These are phyloP conservation scores for Hygrophila difformis DNA, from an alignment of 257 asterid species.

Conservation along the genomic window DNA sequence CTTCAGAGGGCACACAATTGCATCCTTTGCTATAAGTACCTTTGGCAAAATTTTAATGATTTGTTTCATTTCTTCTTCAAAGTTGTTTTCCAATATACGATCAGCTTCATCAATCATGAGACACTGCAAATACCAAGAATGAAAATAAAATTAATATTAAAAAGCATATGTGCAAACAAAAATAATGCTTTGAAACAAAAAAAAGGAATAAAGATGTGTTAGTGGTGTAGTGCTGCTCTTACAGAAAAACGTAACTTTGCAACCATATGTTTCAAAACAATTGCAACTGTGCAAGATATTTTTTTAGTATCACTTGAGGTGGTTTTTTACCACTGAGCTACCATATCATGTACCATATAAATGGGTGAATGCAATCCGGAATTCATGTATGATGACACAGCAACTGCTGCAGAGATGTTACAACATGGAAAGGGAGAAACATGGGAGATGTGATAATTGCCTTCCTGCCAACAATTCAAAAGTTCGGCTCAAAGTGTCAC, in stretches of 20 bases:
- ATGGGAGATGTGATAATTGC: not conserved
- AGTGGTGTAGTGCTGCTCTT: too few species aligned
- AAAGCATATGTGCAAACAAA: not conserved
- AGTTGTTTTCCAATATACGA: conserved; percentile 88
- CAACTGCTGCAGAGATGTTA: not conserved
- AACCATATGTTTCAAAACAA: not conserved
- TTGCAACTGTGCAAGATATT: too few species aligned
- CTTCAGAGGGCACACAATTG: too few species aligned
- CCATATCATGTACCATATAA: too few species aligned
- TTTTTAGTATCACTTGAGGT: too few species aligned
- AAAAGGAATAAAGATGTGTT: not conserved
- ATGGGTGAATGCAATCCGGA: too few species aligned
- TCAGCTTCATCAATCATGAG: conserved; percentile 95
- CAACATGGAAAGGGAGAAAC: not conserved
- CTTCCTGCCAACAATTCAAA: conserved; percentile 1
- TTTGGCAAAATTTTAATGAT: conserved; percentile 74
- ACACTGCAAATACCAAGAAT: conserved; percentile 55
- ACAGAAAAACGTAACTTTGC: not conserved
- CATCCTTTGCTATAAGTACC: conserved; percentile 31
- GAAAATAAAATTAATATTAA: conserved; percentile 8
- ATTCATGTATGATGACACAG: not conserved
- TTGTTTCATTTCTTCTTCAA: conserved; percentile 90
- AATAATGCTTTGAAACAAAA: not conserved
- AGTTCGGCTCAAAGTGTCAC: not conserved
- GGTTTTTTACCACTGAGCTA: too few species aligned